Evolutionary conservation across 2,329 filamentous ascomycete genomes (phyloP).

Genomic region (Acrodontium crateriforme): DNA sequence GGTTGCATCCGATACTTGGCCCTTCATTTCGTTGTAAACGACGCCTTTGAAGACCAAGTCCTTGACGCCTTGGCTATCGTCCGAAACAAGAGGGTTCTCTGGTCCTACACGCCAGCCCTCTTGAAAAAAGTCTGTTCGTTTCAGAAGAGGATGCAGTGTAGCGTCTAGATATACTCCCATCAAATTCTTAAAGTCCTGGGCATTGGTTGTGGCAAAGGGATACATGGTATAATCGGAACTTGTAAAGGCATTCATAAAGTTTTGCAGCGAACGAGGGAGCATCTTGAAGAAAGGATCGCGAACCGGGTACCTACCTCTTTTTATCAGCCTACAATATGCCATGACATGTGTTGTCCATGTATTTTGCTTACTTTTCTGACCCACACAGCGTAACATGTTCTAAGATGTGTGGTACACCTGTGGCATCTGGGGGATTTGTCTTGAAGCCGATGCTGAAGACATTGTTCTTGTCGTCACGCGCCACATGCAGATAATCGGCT

Average conservation of each 20-base stretch:
- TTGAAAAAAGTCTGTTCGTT: conserved; percentile 83
- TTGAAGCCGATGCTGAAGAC: conserved; percentile 99
- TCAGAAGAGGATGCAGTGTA: conserved; percentile 77
- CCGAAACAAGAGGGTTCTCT: conserved; percentile 52
- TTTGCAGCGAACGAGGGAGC: conserved; percentile 93
- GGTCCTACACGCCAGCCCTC: conserved; percentile 95
- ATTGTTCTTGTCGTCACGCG: conserved; percentile 94
- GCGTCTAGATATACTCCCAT: conserved; percentile 95
- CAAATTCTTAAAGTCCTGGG: conserved; percentile 87
- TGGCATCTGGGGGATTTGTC: conserved; percentile 94
- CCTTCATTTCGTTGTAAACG: conserved; percentile 99
- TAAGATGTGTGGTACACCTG: conserved; percentile 89
- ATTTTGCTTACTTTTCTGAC: conserved; percentile 61
- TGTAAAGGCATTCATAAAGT: conserved; percentile 99
- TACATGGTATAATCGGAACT: conserved; percentile 94
- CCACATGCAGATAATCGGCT: conserved; percentile 90
- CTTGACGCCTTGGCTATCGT: conserved; percentile 26
- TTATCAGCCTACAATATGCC: conserved; percentile 10
- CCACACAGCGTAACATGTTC: conserved; percentile 96
- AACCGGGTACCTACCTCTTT: conserved; percentile 65
- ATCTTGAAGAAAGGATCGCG: conserved; percentile 99
- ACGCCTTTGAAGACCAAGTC: conserved; percentile 90
- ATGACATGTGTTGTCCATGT: neutral
- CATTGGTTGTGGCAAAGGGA: conserved; percentile 92
- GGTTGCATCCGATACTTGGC: conserved; percentile 92